phyloP scores from a whole-genome alignment of 306 rosid genomes.

The Abrus precatorius region DNA sequence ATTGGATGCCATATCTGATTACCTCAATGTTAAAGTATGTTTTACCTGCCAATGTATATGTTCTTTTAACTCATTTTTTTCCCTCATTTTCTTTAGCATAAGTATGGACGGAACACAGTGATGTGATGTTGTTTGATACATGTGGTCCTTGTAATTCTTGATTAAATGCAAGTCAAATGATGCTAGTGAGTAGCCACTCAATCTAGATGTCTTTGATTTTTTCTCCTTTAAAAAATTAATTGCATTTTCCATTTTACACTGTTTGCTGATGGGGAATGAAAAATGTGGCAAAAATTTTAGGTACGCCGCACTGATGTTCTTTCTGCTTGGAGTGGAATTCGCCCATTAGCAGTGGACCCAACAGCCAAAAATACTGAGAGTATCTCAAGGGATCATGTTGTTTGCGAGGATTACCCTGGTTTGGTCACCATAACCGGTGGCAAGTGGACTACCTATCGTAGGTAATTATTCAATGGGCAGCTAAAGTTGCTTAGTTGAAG shows the following conservation, averaged over 20 bases:
- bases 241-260: conserved; percentile 17
- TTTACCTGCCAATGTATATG: conserved; percentile 32
- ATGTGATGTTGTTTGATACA: conserved; percentile 15
- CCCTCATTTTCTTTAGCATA: conserved; percentile 16
- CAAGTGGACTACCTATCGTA: conserved; percentile 99
- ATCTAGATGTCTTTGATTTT: conserved; percentile 25
- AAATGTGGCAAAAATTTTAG: conserved; percentile 58
- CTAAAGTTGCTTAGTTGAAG: conserved; percentile 41
- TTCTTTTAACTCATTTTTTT: not conserved
- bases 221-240: not conserved
- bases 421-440: conserved; percentile 98
- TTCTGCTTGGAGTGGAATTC: conserved; percentile 99
- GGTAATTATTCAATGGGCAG: conserved; percentile 62
- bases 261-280: conserved; percentile 50
- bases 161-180: no score
- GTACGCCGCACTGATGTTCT: conserved; percentile 95
- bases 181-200: not conserved
- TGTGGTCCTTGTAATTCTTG: not conserved
- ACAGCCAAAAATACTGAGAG: conserved; percentile 89
- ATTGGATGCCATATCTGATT: conserved; percentile 91
- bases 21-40: conserved; percentile 94
- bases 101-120: not conserved
- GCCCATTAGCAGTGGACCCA: conserved; percentile 93
- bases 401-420: conserved; percentile 97
- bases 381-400: conserved; percentile 98